Conservation (phyloP, 441 rosid species). For the Eutrema salsugineum region DNA sequence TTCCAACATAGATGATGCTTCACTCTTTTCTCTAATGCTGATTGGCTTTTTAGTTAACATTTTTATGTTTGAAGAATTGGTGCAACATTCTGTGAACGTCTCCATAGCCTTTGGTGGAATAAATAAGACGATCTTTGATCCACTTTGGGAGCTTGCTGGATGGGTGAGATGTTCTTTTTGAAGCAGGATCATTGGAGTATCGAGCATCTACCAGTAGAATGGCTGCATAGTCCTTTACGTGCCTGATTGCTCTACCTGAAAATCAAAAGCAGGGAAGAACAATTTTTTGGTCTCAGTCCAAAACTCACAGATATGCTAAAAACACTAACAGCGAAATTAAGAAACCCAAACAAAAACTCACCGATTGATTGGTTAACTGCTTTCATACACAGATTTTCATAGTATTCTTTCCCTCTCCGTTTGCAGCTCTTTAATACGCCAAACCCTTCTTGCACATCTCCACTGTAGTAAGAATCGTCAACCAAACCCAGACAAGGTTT, state of each 20-base stretch:
- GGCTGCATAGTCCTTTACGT: constrained; percentile 84
- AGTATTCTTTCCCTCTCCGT: constrained; percentile 81
- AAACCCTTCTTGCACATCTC: constrained; percentile 65
- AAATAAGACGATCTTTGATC: constrained; percentile 69
- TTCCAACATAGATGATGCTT: neutral
- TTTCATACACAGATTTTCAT: constrained; percentile 97
- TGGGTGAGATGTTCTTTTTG: constrained; percentile 55
- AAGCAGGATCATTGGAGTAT: constrained; percentile 59
- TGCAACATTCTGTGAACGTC: constrained; percentile 76
- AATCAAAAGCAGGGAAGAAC: constrained; percentile 4
- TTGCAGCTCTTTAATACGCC: constrained; percentile 70
- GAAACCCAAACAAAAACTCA: constrained; percentile 30
- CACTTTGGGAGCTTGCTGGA: constrained; percentile 80
- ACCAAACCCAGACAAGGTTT: constrained; percentile 31
- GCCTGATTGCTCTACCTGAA: constrained; percentile 89
- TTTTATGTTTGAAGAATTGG: constrained; percentile 74
- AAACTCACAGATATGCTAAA: neutral
- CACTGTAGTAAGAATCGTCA: constrained; percentile 43
- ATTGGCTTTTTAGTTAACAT: constrained; percentile 12
- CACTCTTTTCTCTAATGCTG: neutral
- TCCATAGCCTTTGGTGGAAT: constrained; percentile 69
- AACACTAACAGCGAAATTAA: neutral
- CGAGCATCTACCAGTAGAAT: constrained; percentile 86
- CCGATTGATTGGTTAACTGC: constrained; percentile 97
- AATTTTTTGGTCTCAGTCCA: constrained; percentile 5